Percentiles rank a stretch among this genome's conserved stretches.
Conservation (phyloP, 1,139 yeast species). For the Diutina neorugosa region DNA sequence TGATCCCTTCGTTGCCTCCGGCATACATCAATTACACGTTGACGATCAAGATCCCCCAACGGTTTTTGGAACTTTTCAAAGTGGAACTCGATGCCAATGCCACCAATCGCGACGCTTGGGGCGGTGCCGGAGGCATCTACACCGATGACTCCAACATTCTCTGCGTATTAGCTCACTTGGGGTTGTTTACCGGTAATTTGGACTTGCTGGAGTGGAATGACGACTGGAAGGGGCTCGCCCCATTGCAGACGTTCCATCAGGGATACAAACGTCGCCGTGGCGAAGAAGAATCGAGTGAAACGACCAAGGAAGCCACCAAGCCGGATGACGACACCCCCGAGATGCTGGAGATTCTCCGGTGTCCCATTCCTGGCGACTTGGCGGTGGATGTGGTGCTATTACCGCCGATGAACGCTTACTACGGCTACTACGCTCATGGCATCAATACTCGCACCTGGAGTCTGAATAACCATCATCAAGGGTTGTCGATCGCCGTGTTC, state of each 20-base stretch:
- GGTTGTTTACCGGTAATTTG: slow-evolving; percentile 32
- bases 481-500: slow-evolving; percentile 50
- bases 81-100: slow-evolving; percentile 14
- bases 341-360: slow-evolving; percentile 11
- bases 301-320: slow-evolving; percentile 11
- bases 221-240: not conserved
- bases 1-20: slow-evolving; percentile 33
- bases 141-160: slow-evolving; percentile 89
- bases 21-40: slow-evolving; percentile 49
- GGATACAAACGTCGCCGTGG: slow-evolving; percentile 10
- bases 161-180: slow-evolving; percentile 62
- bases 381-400: slow-evolving; percentile 58
- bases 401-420: slow-evolving; percentile 53
- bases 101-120: slow-evolving; percentile 64
- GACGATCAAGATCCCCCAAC: slow-evolving; percentile 52
- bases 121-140: slow-evolving; percentile 65
- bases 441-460: slow-evolving; percentile 66
- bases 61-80: slow-evolving; percentile 18
- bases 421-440: slow-evolving; percentile 55
- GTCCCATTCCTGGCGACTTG: slow-evolving; percentile 30
- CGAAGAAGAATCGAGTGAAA: slow-evolving; percentile 15
- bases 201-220: slow-evolving; percentile 24
- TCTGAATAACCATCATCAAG: slow-evolving; percentile 41
- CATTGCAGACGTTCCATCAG: not conserved
- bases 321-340: slow-evolving; percentile 7